A percentile compares a stretch with the other conserved stretches of the same genome.
phyloP scores from a whole-genome alignment of 257 asterid genomes.

The Capsicum chinense region DNA sequence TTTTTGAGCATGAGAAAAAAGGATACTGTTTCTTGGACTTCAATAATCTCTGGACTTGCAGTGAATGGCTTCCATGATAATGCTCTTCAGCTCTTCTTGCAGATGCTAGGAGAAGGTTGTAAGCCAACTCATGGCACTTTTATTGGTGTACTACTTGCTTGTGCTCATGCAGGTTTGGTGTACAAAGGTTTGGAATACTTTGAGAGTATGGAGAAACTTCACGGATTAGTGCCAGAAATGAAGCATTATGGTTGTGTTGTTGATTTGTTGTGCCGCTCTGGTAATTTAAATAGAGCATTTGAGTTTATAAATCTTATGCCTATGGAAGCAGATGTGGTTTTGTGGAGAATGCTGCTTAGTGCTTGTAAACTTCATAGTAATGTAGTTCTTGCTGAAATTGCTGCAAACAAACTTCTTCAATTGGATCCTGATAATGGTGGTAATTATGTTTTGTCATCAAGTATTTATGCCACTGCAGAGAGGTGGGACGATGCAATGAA shows the following conservation, averaged over 20 bases:
- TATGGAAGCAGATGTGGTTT: slow-evolving; percentile 38
- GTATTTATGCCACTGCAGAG: slow-evolving; percentile 40
- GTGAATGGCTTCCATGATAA: slow-evolving; percentile 39
- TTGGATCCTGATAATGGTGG: slow-evolving; percentile 46
- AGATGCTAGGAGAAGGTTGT: slow-evolving; percentile 42
- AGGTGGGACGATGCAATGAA: slow-evolving; percentile 47
- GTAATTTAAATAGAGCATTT: slow-evolving; percentile 41
- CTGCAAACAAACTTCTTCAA: slow-evolving; percentile 39
- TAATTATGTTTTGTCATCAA: slow-evolving; percentile 42
- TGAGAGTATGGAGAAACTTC: slow-evolving; percentile 35
- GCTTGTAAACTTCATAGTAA: slow-evolving; percentile 45
- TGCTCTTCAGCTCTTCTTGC: slow-evolving; percentile 39
- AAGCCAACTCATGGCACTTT: slow-evolving; percentile 48
- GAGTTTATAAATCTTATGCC: slow-evolving; percentile 43
- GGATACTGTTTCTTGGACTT: slow-evolving; percentile 50
- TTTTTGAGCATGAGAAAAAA: slow-evolving; percentile 43
- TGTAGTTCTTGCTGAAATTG: slow-evolving; percentile 43
- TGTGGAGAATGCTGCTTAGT: slow-evolving; percentile 48
- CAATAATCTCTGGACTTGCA: slow-evolving; percentile 48
- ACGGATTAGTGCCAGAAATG: slow-evolving; percentile 46
- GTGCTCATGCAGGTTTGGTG: slow-evolving; percentile 45
- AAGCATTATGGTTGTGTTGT: slow-evolving; percentile 52
- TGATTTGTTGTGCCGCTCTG: slow-evolving; percentile 48
- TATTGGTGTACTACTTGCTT: slow-evolving; percentile 45
- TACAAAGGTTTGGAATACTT: slow-evolving; percentile 45